Evolutionary conservation across 176 grass and related monocot genomes (phyloP).

Genomic region (Oryza brachyantha): DNA sequence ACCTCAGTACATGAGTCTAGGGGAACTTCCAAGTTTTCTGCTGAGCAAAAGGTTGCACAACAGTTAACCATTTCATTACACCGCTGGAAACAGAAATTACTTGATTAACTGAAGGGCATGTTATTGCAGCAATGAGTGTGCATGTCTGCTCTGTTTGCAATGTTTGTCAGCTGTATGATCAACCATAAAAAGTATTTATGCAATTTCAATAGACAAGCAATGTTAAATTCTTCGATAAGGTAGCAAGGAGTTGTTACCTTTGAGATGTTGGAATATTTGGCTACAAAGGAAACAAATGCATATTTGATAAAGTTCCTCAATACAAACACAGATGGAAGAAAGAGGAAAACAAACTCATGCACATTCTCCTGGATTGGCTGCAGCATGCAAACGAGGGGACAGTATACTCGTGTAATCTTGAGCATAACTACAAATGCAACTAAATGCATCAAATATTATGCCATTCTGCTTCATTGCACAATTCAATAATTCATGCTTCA

Average conservation of each 20-base stretch:
- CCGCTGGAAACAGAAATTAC: conserved; percentile 1
- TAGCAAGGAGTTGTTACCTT: neutral
- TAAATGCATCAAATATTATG: neutral
- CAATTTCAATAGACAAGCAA: neutral
- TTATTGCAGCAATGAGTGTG: neutral
- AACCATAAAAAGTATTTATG: neutral
- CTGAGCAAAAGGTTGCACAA: neutral
- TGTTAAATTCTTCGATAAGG: neutral
- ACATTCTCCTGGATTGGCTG: neutral
- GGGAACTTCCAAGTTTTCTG: neutral
- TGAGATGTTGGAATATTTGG: neutral
- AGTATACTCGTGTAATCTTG: conserved; percentile 9
- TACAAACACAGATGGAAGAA: neutral
- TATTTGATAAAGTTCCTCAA: neutral
- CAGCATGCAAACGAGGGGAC: neutral
- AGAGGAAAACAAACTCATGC: neutral
- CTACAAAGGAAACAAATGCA: neutral
- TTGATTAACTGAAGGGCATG: conserved; percentile 19
- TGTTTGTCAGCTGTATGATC: neutral
- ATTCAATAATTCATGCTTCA: neutral
- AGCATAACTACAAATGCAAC: conserved; percentile 11
- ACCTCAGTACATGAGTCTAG: neutral
- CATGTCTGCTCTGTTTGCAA: neutral
- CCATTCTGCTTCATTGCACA: neutral
- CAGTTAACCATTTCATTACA: conserved; percentile 10